phyloP scores from a whole-genome alignment of 257 asterid species.

The Gentiana dahurica region DNA sequence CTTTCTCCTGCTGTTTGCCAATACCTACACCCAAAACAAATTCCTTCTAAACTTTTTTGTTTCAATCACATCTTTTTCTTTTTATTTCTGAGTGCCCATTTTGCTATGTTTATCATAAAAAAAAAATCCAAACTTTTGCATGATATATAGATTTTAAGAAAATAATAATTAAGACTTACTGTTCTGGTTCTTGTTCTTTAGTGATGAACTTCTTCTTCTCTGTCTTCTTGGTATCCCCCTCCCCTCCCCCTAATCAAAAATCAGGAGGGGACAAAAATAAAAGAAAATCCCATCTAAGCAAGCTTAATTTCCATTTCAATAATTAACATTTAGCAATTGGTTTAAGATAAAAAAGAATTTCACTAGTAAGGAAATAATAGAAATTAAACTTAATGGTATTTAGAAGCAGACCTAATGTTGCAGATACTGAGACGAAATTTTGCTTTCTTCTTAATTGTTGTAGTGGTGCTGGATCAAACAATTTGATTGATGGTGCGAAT shows the following conservation, averaged over 20 bases:
- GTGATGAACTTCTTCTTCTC: slow-evolving; percentile 89
- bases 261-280: not conserved
- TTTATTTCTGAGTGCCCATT: too few relatives aligned
- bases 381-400: not conserved
- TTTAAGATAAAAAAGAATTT: not conserved
- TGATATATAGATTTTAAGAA: too few relatives aligned
- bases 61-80: too few relatives aligned
- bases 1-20: slow-evolving; percentile 95
- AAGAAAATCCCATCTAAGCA: not conserved
- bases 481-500: slow-evolving; percentile 27
- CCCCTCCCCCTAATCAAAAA: slow-evolving; percentile 51
- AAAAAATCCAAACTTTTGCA: too few relatives aligned
- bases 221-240: slow-evolving; percentile 52
- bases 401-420: slow-evolving; percentile 45
- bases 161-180: slow-evolving; percentile 27
- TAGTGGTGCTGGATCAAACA: slow-evolving; percentile 11
- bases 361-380: not conserved
- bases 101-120: too few relatives aligned
- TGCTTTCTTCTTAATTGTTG: slow-evolving; percentile 20
- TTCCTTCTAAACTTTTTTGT: not conserved
- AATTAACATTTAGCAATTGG: not conserved
- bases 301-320: not conserved
- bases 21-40: slow-evolving; percentile 38
- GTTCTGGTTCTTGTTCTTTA: slow-evolving; percentile 85
- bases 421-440: slow-evolving; percentile 35